Evolutionary conservation across 148 eudicot species (phyloP).

Genomic region (Hydrangea macrophylla): DNA sequence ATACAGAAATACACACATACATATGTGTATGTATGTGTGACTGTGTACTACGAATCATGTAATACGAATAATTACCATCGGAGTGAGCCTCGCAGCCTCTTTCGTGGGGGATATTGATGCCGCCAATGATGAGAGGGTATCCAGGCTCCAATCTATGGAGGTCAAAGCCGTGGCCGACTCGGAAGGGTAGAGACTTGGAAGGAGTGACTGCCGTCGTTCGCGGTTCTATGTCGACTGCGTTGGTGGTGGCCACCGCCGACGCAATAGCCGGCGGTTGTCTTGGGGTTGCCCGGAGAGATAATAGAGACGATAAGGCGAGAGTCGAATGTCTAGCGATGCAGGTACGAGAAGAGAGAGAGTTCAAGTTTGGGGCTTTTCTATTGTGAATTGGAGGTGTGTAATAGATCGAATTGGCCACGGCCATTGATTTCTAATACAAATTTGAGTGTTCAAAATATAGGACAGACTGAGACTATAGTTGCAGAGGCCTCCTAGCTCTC

Average conservation of each 20-base stretch:
- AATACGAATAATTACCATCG: constrained; percentile 46
- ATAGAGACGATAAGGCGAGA: not conserved
- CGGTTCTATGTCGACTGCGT: constrained; percentile 41
- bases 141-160: constrained; percentile 91
- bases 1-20: not conserved
- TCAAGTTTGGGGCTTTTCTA: not conserved
- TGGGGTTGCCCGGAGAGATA: not conserved
- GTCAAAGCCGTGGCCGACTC: constrained; percentile 96
- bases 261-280: constrained; percentile 3
- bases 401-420: constrained; percentile 23
- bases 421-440: not conserved
- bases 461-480: not conserved
- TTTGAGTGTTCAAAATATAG: not conserved
- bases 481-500: not conserved
- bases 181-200: constrained; percentile 66
- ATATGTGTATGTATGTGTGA: not conserved
- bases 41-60: too few relatives aligned
- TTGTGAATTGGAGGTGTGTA: not conserved
- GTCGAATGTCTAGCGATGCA: constrained; percentile 6
- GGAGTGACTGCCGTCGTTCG: constrained; percentile 23
- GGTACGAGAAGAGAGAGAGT: constrained; percentile 10
- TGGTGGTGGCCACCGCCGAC: constrained; percentile 38
- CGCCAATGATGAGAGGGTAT: constrained; percentile 91
- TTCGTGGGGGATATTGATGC: constrained; percentile 80
- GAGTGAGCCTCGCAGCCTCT: constrained; percentile 98